These are phyloP conservation scores for Dentipellis sp. DNA, from an alignment of 768 basidiomycete species.

Conservation along the genomic window DNA sequence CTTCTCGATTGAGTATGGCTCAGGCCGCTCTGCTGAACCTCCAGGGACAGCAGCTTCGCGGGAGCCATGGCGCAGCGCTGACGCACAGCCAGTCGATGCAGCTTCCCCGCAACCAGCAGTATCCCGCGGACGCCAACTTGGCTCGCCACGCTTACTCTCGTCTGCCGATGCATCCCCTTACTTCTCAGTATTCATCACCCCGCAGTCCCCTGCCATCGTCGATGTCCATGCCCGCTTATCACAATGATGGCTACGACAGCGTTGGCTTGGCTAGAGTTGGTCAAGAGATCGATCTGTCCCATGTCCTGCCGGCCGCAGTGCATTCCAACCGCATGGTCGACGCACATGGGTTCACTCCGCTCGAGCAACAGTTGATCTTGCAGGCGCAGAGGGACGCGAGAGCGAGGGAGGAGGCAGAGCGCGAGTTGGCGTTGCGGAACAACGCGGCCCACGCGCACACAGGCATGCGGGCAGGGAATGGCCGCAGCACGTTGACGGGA, in stretches of 20 bases:
- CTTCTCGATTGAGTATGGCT: constrained; percentile 63
- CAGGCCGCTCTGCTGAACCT: constrained; percentile 72
- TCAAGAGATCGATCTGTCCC: constrained; percentile 12
- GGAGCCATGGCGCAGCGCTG: constrained; percentile 2
- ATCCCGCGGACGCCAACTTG: background rate
- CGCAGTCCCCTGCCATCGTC: background rate
- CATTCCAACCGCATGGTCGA: constrained; percentile 3
- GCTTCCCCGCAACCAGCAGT: constrained; percentile 17
- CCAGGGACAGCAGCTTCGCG: constrained; percentile 47
- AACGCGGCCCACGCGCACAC: constrained; percentile 4
- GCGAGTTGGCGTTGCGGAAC: constrained; percentile 2
- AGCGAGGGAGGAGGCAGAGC: constrained; percentile 10
- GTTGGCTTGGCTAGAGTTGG: constrained; percentile 4
- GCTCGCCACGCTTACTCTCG: constrained; percentile 2
- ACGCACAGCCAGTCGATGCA: background rate
- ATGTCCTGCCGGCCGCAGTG: constrained; percentile 1
- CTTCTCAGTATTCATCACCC: background rate
- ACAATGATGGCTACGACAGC: background rate
- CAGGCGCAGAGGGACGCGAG: constrained; percentile 13
- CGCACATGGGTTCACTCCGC: constrained; percentile 12
- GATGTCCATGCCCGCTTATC: background rate
- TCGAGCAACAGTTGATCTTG: constrained; percentile 15
- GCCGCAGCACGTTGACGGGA: constrained; percentile 3
- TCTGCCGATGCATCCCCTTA: constrained; percentile 14
- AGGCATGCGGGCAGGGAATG: background rate